A percentile compares a stretch with the other conserved stretches of the same genome.
phyloP scores from a whole-genome alignment of 2,329 filamentous ascomycete genomes.

The Chaetomiaceae sp. region DNA sequence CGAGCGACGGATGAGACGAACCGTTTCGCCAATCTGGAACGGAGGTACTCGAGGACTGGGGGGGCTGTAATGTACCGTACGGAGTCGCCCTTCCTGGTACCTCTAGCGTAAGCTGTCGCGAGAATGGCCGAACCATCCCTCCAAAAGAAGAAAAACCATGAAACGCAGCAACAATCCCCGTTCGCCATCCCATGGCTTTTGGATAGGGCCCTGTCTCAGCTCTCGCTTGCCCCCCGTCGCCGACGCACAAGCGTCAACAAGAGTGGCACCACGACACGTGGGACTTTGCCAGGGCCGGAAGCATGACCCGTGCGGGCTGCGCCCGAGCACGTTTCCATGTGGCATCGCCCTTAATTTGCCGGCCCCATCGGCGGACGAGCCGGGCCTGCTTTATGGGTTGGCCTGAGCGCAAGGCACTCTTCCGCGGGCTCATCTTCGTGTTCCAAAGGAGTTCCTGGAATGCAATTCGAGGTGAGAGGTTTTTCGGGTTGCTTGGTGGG shows the following conservation, averaged over 20 bases:
- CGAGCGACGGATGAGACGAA: no score
- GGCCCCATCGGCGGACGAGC: not conserved
- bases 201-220: constrained; percentile 7
- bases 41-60: no score
- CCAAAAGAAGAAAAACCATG: no score
- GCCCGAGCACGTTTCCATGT: constrained; percentile 16
- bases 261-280: constrained; percentile 20
- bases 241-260: constrained; percentile 10
- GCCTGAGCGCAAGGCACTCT: not conserved
- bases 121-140: no score
- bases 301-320: constrained; percentile 5
- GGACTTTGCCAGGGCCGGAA: constrained; percentile 12
- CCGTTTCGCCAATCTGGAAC: no score
- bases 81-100: no score
- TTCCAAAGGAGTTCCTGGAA: not conserved
- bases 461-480: not conserved
- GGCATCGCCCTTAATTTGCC: constrained; percentile 14
- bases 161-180: no score
- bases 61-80: not conserved
- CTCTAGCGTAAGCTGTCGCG: no score
- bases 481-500: not conserved
- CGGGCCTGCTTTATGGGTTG: not conserved
- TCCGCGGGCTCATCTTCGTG: not conserved
- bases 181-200: no score
- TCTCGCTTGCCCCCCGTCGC: constrained; percentile 5